phyloP scores from a whole-genome alignment of 345 rosid species.

The Eucalyptus regnans region DNA sequence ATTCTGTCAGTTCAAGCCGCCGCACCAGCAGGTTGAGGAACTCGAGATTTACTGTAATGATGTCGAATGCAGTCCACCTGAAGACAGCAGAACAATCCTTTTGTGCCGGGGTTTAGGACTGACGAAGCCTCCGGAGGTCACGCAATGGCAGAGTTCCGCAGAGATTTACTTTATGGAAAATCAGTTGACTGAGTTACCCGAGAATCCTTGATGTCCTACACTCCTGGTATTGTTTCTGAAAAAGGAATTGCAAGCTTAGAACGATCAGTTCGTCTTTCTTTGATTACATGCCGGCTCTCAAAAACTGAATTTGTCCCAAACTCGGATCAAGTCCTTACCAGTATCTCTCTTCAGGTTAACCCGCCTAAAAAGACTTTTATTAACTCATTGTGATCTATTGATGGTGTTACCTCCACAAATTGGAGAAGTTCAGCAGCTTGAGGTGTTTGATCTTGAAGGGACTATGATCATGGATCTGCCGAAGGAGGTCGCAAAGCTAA shows the following conservation, averaged over 20 bases:
- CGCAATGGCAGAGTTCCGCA: neutral
- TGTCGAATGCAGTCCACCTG: neutral
- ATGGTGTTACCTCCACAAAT: neutral
- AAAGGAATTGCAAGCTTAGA: neutral
- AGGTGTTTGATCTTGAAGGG: neutral
- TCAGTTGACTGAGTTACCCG: neutral
- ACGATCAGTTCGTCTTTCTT: neutral
- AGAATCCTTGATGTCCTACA: neutral
- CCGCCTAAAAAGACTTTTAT: neutral
- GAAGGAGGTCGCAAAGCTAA: neutral
- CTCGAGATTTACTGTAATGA: neutral
- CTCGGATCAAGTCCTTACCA: neutral
- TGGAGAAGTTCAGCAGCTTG: neutral
- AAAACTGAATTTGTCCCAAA: slow-evolving; percentile 7
- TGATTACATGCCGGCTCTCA: neutral
- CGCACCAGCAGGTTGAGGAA: neutral
- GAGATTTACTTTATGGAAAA: neutral
- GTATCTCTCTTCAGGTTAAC: neutral
- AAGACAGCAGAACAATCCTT: neutral
- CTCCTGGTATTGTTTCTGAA: neutral
- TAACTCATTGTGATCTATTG: neutral
- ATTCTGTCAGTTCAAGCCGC: neutral
- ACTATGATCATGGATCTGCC: neutral
- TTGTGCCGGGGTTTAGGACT: neutral
- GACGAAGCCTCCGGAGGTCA: neutral